phyloP scores from a whole-genome alignment of 371 early-diverging fungal genomes.

The Batrachochytrium dendrobatidis region DNA sequence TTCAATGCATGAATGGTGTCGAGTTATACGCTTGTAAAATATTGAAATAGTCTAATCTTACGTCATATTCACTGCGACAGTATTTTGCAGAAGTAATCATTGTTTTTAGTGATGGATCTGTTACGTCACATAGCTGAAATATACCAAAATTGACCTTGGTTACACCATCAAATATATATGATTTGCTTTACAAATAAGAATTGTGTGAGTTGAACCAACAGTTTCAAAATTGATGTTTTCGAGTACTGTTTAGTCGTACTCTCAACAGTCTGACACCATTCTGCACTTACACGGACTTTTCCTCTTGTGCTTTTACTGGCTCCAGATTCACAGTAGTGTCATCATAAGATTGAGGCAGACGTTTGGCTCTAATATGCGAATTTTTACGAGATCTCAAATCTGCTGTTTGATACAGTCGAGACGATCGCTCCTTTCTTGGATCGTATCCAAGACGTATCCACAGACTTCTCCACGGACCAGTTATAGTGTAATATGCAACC shows the following conservation, averaged over 20 bases:
- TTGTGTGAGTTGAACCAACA: too few species aligned
- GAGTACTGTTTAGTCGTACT: too few species aligned
- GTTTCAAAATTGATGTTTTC: too few species aligned
- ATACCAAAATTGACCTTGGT: background rate
- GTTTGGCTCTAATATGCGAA: slow-evolving; percentile 22
- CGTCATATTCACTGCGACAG: slow-evolving; percentile 16
- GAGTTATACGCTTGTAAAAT: too few species aligned
- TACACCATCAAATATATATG: slow-evolving; percentile 28
- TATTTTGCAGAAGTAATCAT: slow-evolving; percentile 17
- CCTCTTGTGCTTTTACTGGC: background rate
- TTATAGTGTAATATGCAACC: slow-evolving; percentile 36
- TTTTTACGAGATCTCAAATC: slow-evolving; percentile 25
- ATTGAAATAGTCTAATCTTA: too few species aligned
- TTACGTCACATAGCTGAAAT: slow-evolving; percentile 31
- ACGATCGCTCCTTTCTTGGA: slow-evolving; percentile 41
- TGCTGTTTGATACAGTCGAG: slow-evolving; percentile 39
- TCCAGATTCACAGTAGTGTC: too few species aligned
- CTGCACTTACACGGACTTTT: slow-evolving; percentile 1
- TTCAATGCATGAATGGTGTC: background rate
- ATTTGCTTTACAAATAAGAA: too few species aligned
- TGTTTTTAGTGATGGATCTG: slow-evolving; percentile 24
- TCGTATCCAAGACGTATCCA: slow-evolving; percentile 59
- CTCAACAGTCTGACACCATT: background rate
- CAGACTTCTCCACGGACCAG: slow-evolving; percentile 56
- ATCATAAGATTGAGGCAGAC: too few species aligned